These are phyloP conservation scores for Trichoderma polysporum DNA, from an alignment of 2,329 filamentous ascomycete genomes.

Conservation along the genomic window DNA sequence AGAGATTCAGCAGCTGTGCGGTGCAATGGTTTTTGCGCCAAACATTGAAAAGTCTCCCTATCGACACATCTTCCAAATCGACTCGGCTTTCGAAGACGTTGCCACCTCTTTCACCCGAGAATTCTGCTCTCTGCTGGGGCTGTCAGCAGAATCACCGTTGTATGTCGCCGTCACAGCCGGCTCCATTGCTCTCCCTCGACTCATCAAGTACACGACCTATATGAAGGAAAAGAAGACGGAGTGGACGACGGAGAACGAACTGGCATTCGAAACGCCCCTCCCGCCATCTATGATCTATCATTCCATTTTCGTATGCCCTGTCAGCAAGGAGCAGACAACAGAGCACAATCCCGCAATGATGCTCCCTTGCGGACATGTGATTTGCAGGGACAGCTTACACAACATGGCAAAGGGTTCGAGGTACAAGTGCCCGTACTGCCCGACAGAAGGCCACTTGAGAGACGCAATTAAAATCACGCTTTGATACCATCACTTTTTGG, in stretches of 20 bases:
- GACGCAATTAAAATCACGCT: constrained; percentile 75
- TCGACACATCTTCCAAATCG: constrained; percentile 70
- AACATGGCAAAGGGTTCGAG: constrained; percentile 74
- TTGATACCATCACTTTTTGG: constrained; percentile 34
- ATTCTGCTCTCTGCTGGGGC: constrained; percentile 86
- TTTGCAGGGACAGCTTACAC: constrained; percentile 79
- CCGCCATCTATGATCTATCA: constrained; percentile 72
- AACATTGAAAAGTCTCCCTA: constrained; percentile 81
- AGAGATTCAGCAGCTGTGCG: constrained; percentile 79
- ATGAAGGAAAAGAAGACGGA: constrained; percentile 88
- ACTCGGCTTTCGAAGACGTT: constrained; percentile 77
- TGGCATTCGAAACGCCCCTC: constrained; percentile 72
- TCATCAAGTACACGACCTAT: constrained; percentile 84
- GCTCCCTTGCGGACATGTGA: constrained; percentile 91
- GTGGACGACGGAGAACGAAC: constrained; percentile 89
- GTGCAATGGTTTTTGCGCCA: constrained; percentile 74
- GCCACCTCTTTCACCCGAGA: constrained; percentile 86
- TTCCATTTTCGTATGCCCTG: constrained; percentile 95
- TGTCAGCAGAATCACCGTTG: constrained; percentile 88
- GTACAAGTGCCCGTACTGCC: constrained; percentile 98
- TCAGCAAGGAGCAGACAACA: constrained; percentile 94
- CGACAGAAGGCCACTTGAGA: constrained; percentile 72
- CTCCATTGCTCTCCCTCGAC: constrained; percentile 82
- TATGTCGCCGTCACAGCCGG: constrained; percentile 92
- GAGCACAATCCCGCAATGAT: constrained; percentile 95